A percentile compares a stretch with the other conserved stretches of the same genome.
These are phyloP conservation scores for Euphorbia schlechtendalii DNA, from an alignment of 441 rosid genomes.

Conservation along the genomic window DNA sequence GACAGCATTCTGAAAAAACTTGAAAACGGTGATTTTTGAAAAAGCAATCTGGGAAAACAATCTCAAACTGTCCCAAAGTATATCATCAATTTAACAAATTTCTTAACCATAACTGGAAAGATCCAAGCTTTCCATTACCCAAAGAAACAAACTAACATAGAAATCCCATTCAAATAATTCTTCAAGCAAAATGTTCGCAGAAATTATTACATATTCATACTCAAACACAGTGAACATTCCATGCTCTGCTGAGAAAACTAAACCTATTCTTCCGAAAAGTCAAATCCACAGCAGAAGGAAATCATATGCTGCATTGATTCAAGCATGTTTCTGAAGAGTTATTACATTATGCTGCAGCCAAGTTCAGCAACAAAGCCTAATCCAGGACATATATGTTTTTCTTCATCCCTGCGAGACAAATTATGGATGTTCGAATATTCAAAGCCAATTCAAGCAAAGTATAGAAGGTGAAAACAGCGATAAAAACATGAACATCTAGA, in stretches of 20 bases:
- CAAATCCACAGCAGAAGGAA: background rate
- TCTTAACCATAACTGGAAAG: too few species aligned
- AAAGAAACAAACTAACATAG: too few species aligned
- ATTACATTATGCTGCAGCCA: background rate
- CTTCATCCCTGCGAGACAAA: background rate
- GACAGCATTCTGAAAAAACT: too few species aligned
- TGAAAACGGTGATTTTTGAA: too few species aligned
- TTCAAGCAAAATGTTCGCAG: background rate
- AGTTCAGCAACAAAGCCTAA: background rate
- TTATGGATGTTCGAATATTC: background rate
- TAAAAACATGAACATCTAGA: background rate
- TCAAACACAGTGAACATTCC: background rate
- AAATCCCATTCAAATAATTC: too few species aligned
- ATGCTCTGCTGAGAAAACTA: background rate
- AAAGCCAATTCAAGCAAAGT: background rate
- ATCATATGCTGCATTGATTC: background rate
- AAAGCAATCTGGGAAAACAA: too few species aligned
- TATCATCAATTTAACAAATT: too few species aligned
- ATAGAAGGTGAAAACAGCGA: background rate
- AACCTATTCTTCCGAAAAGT: background rate
- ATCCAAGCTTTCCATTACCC: too few species aligned
- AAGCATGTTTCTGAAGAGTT: background rate
- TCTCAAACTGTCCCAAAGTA: too few species aligned
- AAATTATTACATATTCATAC: background rate
- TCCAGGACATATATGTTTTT: constrained; percentile 3